phyloP scores from a whole-genome alignment of 2,329 filamentous ascomycete species.

The Coleophoma cylindrospora region DNA sequence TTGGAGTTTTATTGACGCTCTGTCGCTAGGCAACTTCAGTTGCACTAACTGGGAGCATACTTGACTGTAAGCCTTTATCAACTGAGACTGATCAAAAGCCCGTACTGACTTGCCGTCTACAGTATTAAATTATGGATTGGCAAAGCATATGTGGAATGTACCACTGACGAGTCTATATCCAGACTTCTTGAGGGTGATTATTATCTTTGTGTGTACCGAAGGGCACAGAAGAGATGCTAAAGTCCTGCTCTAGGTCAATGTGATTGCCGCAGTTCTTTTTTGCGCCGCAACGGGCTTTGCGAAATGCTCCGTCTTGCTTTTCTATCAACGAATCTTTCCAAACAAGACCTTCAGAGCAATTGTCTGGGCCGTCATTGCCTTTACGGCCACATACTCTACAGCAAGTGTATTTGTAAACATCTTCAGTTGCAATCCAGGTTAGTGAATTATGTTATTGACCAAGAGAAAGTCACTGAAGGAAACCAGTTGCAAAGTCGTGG shows the following conservation, averaged over 20 bases:
- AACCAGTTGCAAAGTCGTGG: constrained; percentile 16
- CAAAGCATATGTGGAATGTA: constrained; percentile 18
- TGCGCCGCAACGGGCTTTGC: constrained; percentile 17
- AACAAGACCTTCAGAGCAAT: constrained; percentile 13
- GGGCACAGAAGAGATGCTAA: background rate
- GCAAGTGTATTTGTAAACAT: constrained; percentile 20
- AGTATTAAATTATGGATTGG: constrained; percentile 17
- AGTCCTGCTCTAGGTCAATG: constrained; percentile 9
- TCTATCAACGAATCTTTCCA: constrained; percentile 23
- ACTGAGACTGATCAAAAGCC: background rate
- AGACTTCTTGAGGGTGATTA: constrained; percentile 3
- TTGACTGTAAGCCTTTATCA: background rate
- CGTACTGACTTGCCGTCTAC: background rate
- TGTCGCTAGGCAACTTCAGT: background rate
- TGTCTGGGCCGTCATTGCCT: constrained; percentile 18
- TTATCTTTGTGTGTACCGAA: background rate
- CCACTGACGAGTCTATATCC: constrained; percentile 6
- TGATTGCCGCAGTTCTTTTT: constrained; percentile 15
- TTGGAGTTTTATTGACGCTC: too few species aligned
- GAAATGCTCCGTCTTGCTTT: constrained; percentile 21
- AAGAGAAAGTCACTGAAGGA: background rate
- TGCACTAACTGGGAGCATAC: background rate
- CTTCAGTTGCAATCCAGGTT: constrained; percentile 20
- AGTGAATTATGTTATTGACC: background rate
- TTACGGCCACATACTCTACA: constrained; percentile 17